phyloP scores from a whole-genome alignment of 768 basidiomycete genomes.

The Russula sp. region DNA sequence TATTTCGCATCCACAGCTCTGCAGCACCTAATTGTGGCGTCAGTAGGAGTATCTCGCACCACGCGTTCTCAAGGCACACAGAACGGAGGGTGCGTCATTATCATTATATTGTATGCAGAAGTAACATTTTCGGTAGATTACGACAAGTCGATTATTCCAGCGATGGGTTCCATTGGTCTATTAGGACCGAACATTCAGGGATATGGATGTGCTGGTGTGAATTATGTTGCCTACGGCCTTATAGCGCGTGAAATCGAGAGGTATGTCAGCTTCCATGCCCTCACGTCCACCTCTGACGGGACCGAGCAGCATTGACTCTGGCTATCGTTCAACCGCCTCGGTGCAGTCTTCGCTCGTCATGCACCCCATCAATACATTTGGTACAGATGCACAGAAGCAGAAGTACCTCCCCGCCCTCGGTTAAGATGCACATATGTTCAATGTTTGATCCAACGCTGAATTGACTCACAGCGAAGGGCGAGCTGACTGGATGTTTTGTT shows the following conservation, averaged over 20 bases:
- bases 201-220: constrained; percentile 89
- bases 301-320: constrained; percentile 75
- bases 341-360: constrained; percentile 96
- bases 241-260: constrained; percentile 92
- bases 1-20: neutral
- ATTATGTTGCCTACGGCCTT: constrained; percentile 88
- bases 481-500: constrained; percentile 89
- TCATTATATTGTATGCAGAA: neutral
- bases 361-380: constrained; percentile 89
- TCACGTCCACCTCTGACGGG: neutral
- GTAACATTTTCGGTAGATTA: constrained; percentile 47
- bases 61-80: constrained; percentile 82
- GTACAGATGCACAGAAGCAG: constrained; percentile 83
- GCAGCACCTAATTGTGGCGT: neutral
- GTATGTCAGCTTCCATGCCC: constrained; percentile 32
- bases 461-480: constrained; percentile 59
- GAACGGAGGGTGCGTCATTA: constrained; percentile 64
- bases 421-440: constrained; percentile 25
- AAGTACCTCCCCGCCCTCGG: constrained; percentile 83
- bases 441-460: neutral
- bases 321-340: constrained; percentile 90
- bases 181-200: constrained; percentile 90
- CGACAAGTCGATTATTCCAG: constrained; percentile 64
- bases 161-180: constrained; percentile 90
- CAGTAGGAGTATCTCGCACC: constrained; percentile 72